These are phyloP conservation scores for Dendrocalamus latiflorus DNA, from an alignment of 202 grass and related monocot species.

Conservation along the genomic window DNA sequence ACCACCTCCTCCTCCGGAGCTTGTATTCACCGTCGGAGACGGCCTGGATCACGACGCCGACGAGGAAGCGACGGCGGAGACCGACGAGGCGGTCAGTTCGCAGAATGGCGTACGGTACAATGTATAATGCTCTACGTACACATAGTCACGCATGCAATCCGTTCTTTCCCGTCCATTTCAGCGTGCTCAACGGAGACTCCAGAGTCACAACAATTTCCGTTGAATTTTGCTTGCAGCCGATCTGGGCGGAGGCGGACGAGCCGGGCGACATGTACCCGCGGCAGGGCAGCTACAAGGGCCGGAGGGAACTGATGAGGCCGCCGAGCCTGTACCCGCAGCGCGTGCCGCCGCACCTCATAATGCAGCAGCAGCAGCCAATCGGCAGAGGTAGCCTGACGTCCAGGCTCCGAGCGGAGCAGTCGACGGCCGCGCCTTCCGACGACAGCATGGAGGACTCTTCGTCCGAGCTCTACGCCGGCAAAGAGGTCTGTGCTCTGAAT, in stretches of 20 bases:
- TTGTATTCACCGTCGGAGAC: slow-evolving; percentile 12
- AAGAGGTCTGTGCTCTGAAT: slow-evolving; percentile 27
- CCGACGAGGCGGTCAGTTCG: slow-evolving; percentile 12
- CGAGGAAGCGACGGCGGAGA: slow-evolving; percentile 1
- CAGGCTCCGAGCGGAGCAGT: neutral
- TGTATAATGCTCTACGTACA: slow-evolving; percentile 39
- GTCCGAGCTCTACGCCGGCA: slow-evolving; percentile 28
- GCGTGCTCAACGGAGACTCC: neutral
- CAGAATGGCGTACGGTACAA: slow-evolving; percentile 47
- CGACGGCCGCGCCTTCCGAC: slow-evolving; percentile 24
- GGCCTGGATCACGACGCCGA: neutral
- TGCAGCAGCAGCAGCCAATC: slow-evolving; percentile 14
- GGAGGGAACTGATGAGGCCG: slow-evolving; percentile 33
- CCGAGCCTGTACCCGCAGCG: slow-evolving; percentile 65
- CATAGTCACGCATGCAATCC: neutral
- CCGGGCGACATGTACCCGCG: slow-evolving; percentile 39
- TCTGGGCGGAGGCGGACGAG: slow-evolving; percentile 47
- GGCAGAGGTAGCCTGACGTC: slow-evolving; percentile 22
- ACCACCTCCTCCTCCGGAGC: slow-evolving; percentile 32
- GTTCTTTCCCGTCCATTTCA: neutral
- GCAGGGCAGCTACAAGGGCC: slow-evolving; percentile 17
- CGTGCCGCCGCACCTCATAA: slow-evolving; percentile 52
- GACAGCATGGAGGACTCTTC: slow-evolving; percentile 40
- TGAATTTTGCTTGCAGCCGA: slow-evolving; percentile 37
- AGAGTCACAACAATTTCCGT: neutral